A percentile compares a stretch with the other conserved stretches of the same genome.
phyloP scores from a whole-genome alignment of 352 stramenopile genomes.

The Phytopythium chamaehyphon region DNA sequence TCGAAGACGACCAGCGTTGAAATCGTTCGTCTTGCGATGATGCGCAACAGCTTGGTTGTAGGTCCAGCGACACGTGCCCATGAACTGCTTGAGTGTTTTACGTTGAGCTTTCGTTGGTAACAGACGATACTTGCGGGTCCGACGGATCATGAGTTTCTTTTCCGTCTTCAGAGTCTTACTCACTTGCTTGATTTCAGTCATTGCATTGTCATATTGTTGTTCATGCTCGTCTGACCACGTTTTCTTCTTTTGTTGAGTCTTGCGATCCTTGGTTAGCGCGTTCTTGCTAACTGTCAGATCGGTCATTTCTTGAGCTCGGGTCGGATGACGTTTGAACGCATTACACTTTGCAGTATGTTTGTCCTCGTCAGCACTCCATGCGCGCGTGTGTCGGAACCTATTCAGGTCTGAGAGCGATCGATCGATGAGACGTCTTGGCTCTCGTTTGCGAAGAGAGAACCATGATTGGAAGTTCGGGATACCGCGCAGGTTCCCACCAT shows the following conservation, averaged over 20 bases:
- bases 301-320: neutral
- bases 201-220: neutral
- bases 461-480: neutral
- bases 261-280: neutral
- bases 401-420: neutral
- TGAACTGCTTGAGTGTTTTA: neutral
- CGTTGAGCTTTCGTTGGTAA: neutral
- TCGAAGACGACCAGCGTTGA: neutral
- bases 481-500: neutral
- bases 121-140: neutral
- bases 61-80: neutral
- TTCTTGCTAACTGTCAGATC: neutral
- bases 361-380: neutral
- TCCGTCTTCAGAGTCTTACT: neutral
- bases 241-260: neutral
- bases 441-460: neutral
- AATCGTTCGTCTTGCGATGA: neutral
- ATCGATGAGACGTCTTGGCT: neutral
- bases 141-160: neutral
- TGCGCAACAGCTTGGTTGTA: constrained; percentile 4
- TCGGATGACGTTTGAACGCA: neutral
- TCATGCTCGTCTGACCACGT: neutral
- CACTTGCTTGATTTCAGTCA: neutral
- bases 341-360: neutral
- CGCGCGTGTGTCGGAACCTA: neutral